Conservation (phyloP, 2,329 filamentous ascomycete species). For the Dothideomycetidae sp. region DNA sequence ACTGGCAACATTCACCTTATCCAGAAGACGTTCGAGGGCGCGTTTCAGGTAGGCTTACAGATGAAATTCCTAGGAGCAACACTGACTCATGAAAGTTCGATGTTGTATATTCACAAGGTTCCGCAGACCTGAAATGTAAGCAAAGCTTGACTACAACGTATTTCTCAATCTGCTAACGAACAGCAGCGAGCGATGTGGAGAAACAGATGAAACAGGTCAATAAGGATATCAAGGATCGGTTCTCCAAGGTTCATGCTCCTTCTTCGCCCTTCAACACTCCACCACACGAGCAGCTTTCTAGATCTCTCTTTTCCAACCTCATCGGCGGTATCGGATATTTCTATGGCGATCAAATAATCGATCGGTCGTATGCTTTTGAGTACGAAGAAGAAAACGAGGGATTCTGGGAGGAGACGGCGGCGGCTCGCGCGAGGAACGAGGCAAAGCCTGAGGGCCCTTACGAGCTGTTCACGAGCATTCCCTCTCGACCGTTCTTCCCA, state of each 20-base stretch:
- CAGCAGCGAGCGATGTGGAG: conserved; percentile 46
- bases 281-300: conserved; percentile 65
- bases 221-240: conserved; percentile 58
- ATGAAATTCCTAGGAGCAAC: neutral
- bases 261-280: conserved; percentile 57
- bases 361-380: conserved; percentile 79
- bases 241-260: conserved; percentile 56
- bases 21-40: conserved; percentile 79
- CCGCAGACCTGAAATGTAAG: conserved; percentile 21
- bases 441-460: conserved; percentile 66
- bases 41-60: conserved; percentile 49
- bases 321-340: conserved; percentile 94
- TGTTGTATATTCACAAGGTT: conserved; percentile 72
- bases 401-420: conserved; percentile 85
- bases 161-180: conserved; percentile 12
- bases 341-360: conserved; percentile 73
- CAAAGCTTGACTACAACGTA: conserved; percentile 1
- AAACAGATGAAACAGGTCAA: conserved; percentile 53
- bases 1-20: conserved; percentile 72
- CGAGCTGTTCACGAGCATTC: conserved; percentile 81
- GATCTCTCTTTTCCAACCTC: conserved; percentile 86
- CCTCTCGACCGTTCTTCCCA: conserved; percentile 90
- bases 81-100: conserved; percentile 56
- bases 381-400: conserved; percentile 92
- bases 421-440: conserved; percentile 54